phyloP scores from a whole-genome alignment of 2,329 filamentous ascomycete genomes.

The Alternaria rosae region DNA sequence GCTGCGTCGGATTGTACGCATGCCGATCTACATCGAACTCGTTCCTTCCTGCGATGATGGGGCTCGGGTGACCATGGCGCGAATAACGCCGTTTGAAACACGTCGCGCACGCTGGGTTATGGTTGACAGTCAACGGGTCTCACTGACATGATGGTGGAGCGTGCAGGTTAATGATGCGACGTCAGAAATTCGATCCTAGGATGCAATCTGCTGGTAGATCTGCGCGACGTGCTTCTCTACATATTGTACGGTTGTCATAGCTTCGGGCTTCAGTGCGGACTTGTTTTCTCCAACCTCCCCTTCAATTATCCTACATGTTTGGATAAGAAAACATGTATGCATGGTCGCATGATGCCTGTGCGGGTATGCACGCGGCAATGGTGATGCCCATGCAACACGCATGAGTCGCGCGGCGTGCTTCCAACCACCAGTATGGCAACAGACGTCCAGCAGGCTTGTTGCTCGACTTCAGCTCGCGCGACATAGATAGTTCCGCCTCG shows the following conservation, averaged over 20 bases:
- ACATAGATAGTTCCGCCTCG: background rate
- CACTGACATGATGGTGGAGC: slow-evolving; percentile 6
- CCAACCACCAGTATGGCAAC: background rate
- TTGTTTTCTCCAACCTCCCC: background rate
- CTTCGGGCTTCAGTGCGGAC: background rate
- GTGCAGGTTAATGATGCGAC: background rate
- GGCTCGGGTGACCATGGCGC: slow-evolving; percentile 2
- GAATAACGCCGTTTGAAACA: slow-evolving; percentile 15
- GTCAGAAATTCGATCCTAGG: background rate
- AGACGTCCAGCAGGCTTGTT: background rate
- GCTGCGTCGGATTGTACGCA: background rate
- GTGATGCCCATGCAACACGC: background rate
- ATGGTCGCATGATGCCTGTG: slow-evolving; percentile 1
- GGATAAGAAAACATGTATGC: slow-evolving; percentile 4
- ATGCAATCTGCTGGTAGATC: background rate
- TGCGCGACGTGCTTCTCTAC: background rate
- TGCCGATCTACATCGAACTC: slow-evolving; percentile 1
- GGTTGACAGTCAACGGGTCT: slow-evolving; percentile 8
- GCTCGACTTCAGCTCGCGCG: background rate
- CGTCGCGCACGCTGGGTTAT: background rate
- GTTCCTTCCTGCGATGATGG: background rate
- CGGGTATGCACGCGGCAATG: background rate
- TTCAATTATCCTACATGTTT: background rate
- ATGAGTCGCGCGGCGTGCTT: background rate
- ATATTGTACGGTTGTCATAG: background rate